Percentiles rank a stretch among this genome's conserved stretches.
Evolutionary conservation across 169 alveolate species (phyloP).

Genomic region (Hepatocystis sp.): DNA sequence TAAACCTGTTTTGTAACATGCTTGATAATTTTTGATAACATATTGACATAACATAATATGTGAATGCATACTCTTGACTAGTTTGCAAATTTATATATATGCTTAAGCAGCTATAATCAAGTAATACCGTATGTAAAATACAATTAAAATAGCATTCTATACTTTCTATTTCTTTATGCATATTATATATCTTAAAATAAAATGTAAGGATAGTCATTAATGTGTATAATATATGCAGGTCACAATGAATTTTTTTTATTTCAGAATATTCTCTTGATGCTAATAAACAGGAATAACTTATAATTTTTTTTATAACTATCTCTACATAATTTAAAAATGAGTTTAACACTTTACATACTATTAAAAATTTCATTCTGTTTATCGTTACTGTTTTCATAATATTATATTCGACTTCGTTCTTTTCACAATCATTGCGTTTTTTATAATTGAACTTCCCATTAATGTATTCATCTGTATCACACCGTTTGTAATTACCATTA

Average conservation of each 20-base stretch:
- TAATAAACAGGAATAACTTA: constrained; percentile 47
- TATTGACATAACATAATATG: constrained; percentile 69
- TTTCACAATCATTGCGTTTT: too few species aligned
- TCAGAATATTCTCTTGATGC: constrained; percentile 54
- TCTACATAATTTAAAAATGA: constrained; percentile 47
- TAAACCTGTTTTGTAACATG: constrained; percentile 10
- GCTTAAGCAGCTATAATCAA: constrained; percentile 68
- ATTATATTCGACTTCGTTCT: not conserved
- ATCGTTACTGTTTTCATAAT: constrained; percentile 4
- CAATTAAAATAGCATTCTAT: constrained; percentile 59
- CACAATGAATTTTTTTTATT: constrained; percentile 17
- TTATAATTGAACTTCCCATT: too few species aligned
- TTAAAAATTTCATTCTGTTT: constrained; percentile 30
- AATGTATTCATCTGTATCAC: too few species aligned
- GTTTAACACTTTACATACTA: constrained; percentile 55
- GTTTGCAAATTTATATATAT: constrained; percentile 38
- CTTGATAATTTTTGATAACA: constrained; percentile 50
- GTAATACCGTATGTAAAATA: constrained; percentile 34
- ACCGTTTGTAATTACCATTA: too few species aligned
- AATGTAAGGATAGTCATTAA: constrained; percentile 37
- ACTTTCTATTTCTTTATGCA: constrained; percentile 51
- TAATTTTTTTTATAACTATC: constrained; percentile 25
- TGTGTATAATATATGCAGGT: constrained; percentile 44
- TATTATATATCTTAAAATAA: constrained; percentile 36
- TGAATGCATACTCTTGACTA: constrained; percentile 55